Evolutionary conservation across 2,329 filamentous ascomycete genomes (phyloP).

Genomic region (Penicillium fuscoglaucum): DNA sequence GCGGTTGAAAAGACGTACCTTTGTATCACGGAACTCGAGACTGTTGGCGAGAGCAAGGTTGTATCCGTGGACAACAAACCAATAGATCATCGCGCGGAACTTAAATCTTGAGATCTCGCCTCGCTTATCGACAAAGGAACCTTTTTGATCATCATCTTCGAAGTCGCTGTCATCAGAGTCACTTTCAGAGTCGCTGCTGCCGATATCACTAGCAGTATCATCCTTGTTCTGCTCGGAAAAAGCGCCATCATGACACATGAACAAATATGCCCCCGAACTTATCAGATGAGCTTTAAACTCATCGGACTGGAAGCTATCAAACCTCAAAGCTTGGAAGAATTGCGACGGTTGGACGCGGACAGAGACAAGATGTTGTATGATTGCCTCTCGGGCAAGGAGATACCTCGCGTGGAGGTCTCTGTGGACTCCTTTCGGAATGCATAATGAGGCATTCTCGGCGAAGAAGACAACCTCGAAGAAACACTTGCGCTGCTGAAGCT

Average conservation of each 20-base stretch:
- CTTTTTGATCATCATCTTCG: neutral
- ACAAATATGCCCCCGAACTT: constrained; percentile 60
- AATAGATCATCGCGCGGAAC: constrained; percentile 54
- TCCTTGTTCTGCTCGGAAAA: constrained; percentile 5
- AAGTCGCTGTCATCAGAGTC: neutral
- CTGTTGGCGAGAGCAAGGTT: constrained; percentile 65
- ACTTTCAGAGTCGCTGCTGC: neutral
- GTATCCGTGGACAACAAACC: constrained; percentile 57
- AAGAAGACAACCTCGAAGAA: constrained; percentile 74
- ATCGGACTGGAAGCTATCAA: constrained; percentile 32
- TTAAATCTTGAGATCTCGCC: constrained; percentile 24
- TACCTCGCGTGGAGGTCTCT: constrained; percentile 52
- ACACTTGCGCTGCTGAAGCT: constrained; percentile 63
- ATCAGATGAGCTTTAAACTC: constrained; percentile 59
- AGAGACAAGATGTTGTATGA: constrained; percentile 63
- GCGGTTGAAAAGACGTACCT: constrained; percentile 43
- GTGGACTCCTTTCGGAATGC: constrained; percentile 51
- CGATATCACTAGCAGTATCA: neutral
- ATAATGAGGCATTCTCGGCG: constrained; percentile 52
- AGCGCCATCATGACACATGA: constrained; percentile 67
- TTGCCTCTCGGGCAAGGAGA: constrained; percentile 60
- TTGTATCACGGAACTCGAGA: constrained; percentile 64
- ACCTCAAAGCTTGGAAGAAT: constrained; percentile 33
- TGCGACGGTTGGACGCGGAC: constrained; percentile 44
- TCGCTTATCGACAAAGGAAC: neutral